Evolutionary conservation across 2,329 filamentous ascomycete species (phyloP).

Genomic region (Paraconiothyrium brasiliense): DNA sequence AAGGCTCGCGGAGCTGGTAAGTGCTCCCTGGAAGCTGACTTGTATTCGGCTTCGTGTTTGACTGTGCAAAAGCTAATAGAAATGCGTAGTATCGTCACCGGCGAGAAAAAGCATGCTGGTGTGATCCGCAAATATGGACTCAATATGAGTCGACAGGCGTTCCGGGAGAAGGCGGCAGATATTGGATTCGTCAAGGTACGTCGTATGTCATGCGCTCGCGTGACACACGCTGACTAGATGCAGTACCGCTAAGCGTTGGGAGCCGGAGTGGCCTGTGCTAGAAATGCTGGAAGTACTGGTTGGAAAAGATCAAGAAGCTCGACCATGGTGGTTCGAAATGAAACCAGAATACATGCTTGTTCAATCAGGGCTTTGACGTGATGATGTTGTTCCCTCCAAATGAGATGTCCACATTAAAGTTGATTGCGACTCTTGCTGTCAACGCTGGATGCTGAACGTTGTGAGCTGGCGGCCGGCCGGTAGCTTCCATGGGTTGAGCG

Average conservation of each 20-base stretch:
- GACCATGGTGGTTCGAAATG: neutral
- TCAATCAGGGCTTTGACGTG: neutral
- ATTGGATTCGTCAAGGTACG: constrained; percentile 73
- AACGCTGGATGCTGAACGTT: too few relatives aligned
- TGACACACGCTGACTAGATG: neutral
- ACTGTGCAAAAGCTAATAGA: too few relatives aligned
- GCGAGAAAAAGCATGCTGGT: constrained; percentile 69
- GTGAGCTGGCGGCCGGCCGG: too few relatives aligned
- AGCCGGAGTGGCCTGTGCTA: neutral
- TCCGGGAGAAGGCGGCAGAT: constrained; percentile 71
- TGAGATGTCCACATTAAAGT: too few relatives aligned
- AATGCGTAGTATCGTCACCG: constrained; percentile 34
- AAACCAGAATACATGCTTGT: neutral
- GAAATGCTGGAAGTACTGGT: neutral
- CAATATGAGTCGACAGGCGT: constrained; percentile 77
- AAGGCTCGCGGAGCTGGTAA: constrained; percentile 91
- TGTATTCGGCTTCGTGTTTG: neutral
- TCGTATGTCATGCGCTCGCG: too few relatives aligned
- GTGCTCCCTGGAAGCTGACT: constrained; percentile 50
- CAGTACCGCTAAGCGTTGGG: constrained; percentile 2
- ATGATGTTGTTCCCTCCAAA: too few relatives aligned
- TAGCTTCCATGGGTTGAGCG: too few relatives aligned
- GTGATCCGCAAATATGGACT: constrained; percentile 99
- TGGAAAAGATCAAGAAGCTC: neutral
- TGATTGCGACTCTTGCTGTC: too few relatives aligned